Evolutionary conservation across 352 stramenopile species (phyloP).

Genomic region (Aphanomyces euteiches): DNA sequence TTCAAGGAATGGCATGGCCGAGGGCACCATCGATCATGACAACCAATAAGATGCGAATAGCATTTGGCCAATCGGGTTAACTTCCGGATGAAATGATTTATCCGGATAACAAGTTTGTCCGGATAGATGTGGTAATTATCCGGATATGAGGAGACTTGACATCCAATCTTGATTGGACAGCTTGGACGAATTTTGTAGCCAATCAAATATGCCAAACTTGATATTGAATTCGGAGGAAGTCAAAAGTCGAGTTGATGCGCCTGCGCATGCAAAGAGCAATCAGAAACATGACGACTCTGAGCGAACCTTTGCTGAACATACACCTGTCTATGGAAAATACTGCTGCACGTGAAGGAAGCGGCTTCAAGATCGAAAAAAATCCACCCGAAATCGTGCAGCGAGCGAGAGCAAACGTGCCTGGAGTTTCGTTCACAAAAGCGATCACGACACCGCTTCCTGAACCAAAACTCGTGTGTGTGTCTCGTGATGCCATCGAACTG

Average conservation of each 20-base stretch:
- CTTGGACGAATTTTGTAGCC: too few species aligned
- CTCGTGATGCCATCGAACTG: not conserved
- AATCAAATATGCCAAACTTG: too few species aligned
- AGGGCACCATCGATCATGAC: not conserved
- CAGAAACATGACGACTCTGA: constrained; percentile 12
- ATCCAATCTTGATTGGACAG: too few species aligned
- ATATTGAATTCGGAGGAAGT: not conserved
- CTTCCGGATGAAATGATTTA: not conserved
- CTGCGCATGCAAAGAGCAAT: constrained; percentile 1
- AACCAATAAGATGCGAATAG: not conserved
- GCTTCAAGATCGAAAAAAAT: constrained; percentile 19
- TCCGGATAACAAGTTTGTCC: not conserved
- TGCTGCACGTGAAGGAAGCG: constrained; percentile 24
- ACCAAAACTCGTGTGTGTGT: constrained; percentile 20
- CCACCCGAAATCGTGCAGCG: constrained; percentile 3
- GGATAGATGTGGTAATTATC: not conserved
- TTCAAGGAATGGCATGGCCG: not conserved
- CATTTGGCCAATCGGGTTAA: not conserved
- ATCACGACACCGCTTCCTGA: constrained; percentile 22
- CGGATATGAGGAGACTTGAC: too few species aligned
- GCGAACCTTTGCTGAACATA: constrained; percentile 11
- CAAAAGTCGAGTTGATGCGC: not conserved
- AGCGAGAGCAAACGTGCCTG: constrained; percentile 7
- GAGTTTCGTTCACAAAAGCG: constrained; percentile 20
- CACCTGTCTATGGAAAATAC: constrained; percentile 25